Evolutionary conservation across 2,329 filamentous ascomycete genomes (phyloP).

Genomic region (Monosporascus ibericus): DNA sequence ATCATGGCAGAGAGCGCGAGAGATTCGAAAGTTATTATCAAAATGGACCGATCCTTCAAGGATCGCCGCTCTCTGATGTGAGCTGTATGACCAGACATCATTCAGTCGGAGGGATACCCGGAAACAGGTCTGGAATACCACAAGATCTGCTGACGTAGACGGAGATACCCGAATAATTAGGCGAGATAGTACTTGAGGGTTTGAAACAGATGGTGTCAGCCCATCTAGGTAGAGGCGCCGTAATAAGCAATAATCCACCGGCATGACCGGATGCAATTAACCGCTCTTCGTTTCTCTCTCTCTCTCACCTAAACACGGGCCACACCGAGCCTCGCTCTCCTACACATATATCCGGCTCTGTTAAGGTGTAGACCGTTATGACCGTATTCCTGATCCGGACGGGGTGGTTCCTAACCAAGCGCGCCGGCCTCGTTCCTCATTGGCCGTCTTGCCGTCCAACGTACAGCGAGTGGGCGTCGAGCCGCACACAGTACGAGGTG

Average conservation of each 20-base stretch:
- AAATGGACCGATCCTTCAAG: background rate
- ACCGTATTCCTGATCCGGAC: background rate
- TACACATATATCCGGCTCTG: background rate
- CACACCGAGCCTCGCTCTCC: background rate
- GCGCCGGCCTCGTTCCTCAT: background rate
- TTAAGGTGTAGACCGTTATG: background rate
- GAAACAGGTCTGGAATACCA: background rate
- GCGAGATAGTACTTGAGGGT: background rate
- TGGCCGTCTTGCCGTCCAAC: background rate
- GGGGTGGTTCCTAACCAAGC: background rate
- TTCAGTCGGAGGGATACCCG: background rate
- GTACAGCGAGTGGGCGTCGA: background rate
- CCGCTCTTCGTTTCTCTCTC: background rate
- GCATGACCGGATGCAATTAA: background rate
- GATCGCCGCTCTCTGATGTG: background rate
- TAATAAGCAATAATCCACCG: background rate
- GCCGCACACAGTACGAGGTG: background rate
- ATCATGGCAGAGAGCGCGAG: too few species aligned
- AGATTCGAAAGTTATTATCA: background rate
- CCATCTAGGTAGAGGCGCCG: background rate
- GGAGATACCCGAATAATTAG: background rate
- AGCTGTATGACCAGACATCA: background rate
- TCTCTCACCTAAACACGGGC: background rate
- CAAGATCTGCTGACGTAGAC: background rate
- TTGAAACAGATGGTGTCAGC: background rate